Conservation (phyloP, 2,329 filamentous ascomycete genomes). For the Trichophyton rubrum region DNA sequence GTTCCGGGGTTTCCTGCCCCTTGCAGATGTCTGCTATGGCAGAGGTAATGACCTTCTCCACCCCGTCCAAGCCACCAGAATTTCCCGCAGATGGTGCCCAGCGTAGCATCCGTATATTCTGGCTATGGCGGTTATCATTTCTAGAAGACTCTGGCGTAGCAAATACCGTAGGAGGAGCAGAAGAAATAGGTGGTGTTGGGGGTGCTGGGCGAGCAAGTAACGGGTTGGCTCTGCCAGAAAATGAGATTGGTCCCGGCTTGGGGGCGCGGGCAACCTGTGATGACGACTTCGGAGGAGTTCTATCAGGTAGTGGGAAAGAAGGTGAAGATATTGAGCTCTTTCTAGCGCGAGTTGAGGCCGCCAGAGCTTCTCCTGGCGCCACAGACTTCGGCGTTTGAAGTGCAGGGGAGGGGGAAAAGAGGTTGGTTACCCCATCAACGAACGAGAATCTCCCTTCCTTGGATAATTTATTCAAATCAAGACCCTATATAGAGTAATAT, state of each 20-base stretch:
- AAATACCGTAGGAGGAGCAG: background rate
- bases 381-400: background rate
- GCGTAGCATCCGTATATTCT: background rate
- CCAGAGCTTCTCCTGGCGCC: background rate
- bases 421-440: constrained; percentile 57
- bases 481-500: constrained; percentile 37
- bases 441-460: constrained; percentile 53
- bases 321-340: background rate
- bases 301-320: background rate
- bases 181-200: background rate
- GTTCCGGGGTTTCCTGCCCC: constrained; percentile 3
- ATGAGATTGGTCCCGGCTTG: background rate
- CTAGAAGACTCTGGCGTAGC: background rate
- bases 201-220: background rate
- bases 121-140: background rate
- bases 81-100: background rate
- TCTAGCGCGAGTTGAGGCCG: background rate
- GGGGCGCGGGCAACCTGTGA: background rate
- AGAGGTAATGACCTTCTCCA: constrained; percentile 26
- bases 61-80: constrained; percentile 16
- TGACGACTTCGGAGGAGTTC: constrained; percentile 3
- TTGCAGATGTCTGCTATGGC: constrained; percentile 15
- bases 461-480: constrained; percentile 54
- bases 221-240: background rate
- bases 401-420: constrained; percentile 35